These are phyloP conservation scores for Suhomyces pyralidae DNA, from an alignment of 805 yeast genomes.

Conservation along the genomic window DNA sequence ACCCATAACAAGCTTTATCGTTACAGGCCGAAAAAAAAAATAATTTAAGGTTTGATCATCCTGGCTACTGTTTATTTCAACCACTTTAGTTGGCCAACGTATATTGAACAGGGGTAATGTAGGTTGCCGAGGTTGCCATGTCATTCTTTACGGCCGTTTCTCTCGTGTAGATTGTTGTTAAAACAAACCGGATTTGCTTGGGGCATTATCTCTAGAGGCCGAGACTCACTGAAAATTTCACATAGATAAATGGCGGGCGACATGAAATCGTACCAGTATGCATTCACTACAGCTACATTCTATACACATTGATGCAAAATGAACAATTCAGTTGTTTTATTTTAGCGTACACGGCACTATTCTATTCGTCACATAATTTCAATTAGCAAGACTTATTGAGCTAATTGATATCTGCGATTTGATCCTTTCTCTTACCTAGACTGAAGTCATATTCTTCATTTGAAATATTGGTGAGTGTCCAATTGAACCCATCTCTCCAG, in stretches of 20 bases:
- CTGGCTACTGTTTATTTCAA: background rate
- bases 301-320: background rate
- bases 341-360: background rate
- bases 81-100: background rate
- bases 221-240: background rate
- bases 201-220: background rate
- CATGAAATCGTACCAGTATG: background rate
- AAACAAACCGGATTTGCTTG: background rate
- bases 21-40: background rate
- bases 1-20: background rate
- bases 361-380: background rate
- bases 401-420: background rate
- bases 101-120: background rate
- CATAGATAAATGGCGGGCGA: no score
- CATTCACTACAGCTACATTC: background rate
- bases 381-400: no score
- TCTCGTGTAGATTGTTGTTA: background rate
- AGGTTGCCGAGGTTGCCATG: background rate
- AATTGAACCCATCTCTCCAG: conserved; percentile 18
- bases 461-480: conserved; percentile 10
- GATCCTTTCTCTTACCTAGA: conserved; percentile 1
- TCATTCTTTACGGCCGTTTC: background rate
- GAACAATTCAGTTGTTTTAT: background rate
- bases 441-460: conserved; percentile 8
- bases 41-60: background rate